phyloP scores from a whole-genome alignment of 2,329 filamentous ascomycete species.

The Colletotrichum chrysophilum region DNA sequence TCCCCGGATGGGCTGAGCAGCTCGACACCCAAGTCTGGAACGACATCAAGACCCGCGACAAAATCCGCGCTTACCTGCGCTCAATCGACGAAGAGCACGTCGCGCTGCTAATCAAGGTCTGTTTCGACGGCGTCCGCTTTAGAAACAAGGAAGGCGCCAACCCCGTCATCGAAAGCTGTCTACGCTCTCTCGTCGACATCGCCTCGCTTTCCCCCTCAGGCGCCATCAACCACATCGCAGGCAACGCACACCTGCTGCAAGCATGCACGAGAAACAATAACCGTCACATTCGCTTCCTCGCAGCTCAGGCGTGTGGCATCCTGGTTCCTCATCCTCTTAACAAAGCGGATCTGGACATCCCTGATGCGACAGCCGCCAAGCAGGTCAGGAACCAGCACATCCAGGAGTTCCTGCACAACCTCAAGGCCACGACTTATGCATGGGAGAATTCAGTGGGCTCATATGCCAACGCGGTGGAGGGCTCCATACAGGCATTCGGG shows the following conservation, averaged over 20 bases:
- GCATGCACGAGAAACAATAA: constrained; percentile 73
- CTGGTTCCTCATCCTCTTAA: constrained; percentile 69
- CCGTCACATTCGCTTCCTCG: constrained; percentile 67
- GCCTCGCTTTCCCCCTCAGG: constrained; percentile 56
- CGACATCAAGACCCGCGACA: constrained; percentile 67
- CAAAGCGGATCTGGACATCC: constrained; percentile 33
- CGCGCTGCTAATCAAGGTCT: constrained; percentile 53
- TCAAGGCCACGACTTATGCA: constrained; percentile 50
- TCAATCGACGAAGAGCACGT: constrained; percentile 43
- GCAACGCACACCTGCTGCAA: constrained; percentile 55
- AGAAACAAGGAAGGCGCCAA: constrained; percentile 35
- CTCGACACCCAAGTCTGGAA: constrained; percentile 76
- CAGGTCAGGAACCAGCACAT: constrained; percentile 13
- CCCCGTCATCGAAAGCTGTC: constrained; percentile 50
- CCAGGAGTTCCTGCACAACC: constrained; percentile 7
- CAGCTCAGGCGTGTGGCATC: constrained; percentile 77
- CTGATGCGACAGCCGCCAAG: constrained; percentile 32
- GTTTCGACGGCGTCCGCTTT: constrained; percentile 61
- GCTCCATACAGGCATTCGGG: constrained; percentile 49
- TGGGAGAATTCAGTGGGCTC: constrained; percentile 47
- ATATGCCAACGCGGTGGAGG: constrained; percentile 51
- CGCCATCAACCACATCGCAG: constrained; percentile 53
- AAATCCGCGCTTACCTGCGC: constrained; percentile 60
- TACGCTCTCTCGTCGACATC: constrained; percentile 58
- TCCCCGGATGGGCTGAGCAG: constrained; percentile 85